Conservation (phyloP, 1,284 basidiomycete species). For the Trichosporon coremiiforme region DNA sequence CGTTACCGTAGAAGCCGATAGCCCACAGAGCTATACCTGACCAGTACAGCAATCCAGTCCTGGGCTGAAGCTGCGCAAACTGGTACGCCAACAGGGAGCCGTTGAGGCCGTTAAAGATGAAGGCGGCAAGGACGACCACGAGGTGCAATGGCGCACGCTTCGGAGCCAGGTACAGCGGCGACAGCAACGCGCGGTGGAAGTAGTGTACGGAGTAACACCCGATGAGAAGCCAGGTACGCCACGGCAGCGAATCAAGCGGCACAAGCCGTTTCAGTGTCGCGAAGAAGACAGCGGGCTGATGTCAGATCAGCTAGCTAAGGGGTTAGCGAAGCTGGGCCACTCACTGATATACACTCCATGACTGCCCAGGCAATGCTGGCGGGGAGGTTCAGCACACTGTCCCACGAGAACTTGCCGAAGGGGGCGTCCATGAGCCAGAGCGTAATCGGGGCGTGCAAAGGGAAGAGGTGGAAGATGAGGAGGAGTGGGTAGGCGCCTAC, state of each 20-base stretch:
- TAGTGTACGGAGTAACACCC: conserved; percentile 75
- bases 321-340: conserved; percentile 34
- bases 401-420: conserved; percentile 71
- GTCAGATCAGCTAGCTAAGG: neutral
- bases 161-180: conserved; percentile 74
- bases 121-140: conserved; percentile 63
- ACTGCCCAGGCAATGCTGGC: conserved; percentile 70
- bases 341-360: conserved; percentile 81
- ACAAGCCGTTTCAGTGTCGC: conserved; percentile 54
- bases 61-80: neutral
- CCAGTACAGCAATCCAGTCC: conserved; percentile 60
- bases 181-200: conserved; percentile 76
- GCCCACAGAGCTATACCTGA: conserved; percentile 69
- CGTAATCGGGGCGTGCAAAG: conserved; percentile 54
- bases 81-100: conserved; percentile 36
- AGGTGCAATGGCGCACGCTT: conserved; percentile 76
- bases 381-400: conserved; percentile 59
- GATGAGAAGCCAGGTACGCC: neutral
- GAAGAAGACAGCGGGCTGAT: conserved; percentile 31
- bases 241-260: neutral
- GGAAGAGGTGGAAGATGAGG: conserved; percentile 54
- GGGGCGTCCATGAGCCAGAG: conserved; percentile 64
- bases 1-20: conserved; percentile 72
- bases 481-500: conserved; percentile 35
- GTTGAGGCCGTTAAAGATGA: conserved; percentile 59